Evolutionary conservation across 495 filamentous ascomycete species (phyloP).

Genomic region (Talaromyces thailandensis): DNA sequence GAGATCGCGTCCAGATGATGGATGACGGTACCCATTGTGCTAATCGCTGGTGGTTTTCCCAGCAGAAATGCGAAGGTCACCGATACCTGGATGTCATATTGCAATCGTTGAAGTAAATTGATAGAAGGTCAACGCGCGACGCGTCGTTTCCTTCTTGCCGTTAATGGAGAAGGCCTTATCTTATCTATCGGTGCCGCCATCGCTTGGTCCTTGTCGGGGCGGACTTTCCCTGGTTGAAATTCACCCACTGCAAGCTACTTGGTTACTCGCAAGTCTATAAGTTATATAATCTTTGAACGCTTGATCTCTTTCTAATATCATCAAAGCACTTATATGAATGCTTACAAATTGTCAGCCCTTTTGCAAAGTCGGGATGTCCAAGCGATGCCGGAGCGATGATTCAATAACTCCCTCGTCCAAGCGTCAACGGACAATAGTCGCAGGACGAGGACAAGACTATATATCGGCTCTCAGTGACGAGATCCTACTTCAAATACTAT

Average conservation of each 20-base stretch:
- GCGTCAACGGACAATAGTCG: conserved; percentile 22
- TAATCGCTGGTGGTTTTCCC: background rate
- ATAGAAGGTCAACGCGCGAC: background rate
- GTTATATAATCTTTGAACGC: background rate
- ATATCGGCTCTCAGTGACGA: conserved; percentile 74
- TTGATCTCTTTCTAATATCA: background rate
- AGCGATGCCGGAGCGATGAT: conserved; percentile 26
- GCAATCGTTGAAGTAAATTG: background rate
- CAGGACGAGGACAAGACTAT: conserved; percentile 34
- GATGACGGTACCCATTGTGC: background rate
- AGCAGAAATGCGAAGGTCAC: background rate
- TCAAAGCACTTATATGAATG: background rate
- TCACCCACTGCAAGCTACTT: background rate
- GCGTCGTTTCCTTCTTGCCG: background rate
- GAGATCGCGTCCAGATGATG: background rate
- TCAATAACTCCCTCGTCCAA: conserved; percentile 18
- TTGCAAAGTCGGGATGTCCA: conserved; percentile 26
- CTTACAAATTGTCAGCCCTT: background rate
- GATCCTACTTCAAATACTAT: conserved; percentile 76
- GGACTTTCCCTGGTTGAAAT: background rate
- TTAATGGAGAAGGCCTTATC: background rate
- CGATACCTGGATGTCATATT: background rate
- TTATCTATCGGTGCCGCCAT: background rate
- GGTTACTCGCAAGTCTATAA: background rate
- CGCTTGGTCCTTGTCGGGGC: background rate